Conservation (phyloP, 148 eudicot genomes). For the Rhododendron vialii region DNA sequence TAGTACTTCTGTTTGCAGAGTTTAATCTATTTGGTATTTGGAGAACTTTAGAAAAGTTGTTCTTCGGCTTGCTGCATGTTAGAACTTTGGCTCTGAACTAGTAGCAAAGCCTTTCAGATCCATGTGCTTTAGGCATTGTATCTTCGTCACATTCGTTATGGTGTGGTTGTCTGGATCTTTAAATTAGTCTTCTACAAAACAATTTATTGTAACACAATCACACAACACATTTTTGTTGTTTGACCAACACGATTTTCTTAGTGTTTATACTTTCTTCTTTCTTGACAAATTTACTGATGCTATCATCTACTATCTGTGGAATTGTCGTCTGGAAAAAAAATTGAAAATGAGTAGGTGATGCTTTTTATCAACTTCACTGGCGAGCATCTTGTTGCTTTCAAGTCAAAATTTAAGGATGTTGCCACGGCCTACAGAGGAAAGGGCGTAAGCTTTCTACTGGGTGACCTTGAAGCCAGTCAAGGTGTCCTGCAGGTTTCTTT, state of each 20-base stretch:
- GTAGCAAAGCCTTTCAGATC: background rate
- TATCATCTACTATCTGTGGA: background rate
- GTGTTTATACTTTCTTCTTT: background rate
- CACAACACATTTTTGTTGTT: background rate
- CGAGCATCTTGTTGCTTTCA: slow-evolving; percentile 47
- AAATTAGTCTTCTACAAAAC: background rate
- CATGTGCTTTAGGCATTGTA: background rate
- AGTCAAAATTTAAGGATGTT: slow-evolving; percentile 56
- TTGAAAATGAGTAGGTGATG: slow-evolving; percentile 58
- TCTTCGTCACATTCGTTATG: background rate
- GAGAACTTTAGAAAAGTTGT: background rate
- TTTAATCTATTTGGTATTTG: background rate
- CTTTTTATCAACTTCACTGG: slow-evolving; percentile 59
- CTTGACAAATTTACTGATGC: background rate
- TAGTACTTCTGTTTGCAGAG: background rate
- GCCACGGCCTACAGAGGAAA: slow-evolving; percentile 64
- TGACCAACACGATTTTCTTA: background rate
- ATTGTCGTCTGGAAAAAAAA: background rate
- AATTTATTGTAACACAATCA: background rate
- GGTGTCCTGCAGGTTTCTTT: slow-evolving; percentile 71
- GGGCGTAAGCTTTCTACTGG: slow-evolving; percentile 64
- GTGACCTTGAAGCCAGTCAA: slow-evolving; percentile 70
- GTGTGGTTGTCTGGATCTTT: background rate
- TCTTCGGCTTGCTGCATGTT: background rate
- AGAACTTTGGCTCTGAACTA: background rate